phyloP scores from a whole-genome alignment of 208 protist species.

The Trypanosomatidae sp. region DNA sequence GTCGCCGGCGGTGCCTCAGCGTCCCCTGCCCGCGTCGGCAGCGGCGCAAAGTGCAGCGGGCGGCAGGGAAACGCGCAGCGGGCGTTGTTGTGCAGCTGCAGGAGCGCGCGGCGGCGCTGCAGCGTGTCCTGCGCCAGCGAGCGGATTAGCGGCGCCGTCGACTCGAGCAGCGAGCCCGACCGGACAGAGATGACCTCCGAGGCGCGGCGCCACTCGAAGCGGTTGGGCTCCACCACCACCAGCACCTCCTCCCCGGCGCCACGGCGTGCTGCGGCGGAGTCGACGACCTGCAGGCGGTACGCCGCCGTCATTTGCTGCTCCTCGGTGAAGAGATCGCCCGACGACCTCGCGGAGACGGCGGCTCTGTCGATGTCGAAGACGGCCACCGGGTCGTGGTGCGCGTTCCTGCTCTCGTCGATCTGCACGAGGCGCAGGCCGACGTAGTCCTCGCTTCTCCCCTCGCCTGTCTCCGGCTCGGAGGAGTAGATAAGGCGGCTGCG shows the following conservation, averaged over 20 bases:
- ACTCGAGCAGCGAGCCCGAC: conserved; percentile 4
- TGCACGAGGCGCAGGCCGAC: conserved; percentile 20
- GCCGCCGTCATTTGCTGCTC: no score
- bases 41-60: conserved; percentile 14
- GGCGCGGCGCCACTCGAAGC: conserved; percentile 16
- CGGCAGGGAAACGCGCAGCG: conserved; percentile 18
- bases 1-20: neutral
- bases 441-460: conserved; percentile 12
- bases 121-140: conserved; percentile 6
- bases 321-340: no score
- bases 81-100: conserved; percentile 12
- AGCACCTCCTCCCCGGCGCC: conserved; percentile 11
- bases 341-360: no score
- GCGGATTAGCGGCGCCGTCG: conserved; percentile 9
- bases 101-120: conserved; percentile 9
- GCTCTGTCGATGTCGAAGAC: no score
- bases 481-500: conserved; percentile 68
- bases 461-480: conserved; percentile 11
- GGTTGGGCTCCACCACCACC: conserved; percentile 13
- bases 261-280: neutral
- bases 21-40: neutral
- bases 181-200: conserved; percentile 17
- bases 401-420: neutral
- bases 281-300: conserved; percentile 8
- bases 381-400: no score